Evolutionary conservation across 805 yeast genomes (phyloP).

Genomic region (Ogataea salicorniae): DNA sequence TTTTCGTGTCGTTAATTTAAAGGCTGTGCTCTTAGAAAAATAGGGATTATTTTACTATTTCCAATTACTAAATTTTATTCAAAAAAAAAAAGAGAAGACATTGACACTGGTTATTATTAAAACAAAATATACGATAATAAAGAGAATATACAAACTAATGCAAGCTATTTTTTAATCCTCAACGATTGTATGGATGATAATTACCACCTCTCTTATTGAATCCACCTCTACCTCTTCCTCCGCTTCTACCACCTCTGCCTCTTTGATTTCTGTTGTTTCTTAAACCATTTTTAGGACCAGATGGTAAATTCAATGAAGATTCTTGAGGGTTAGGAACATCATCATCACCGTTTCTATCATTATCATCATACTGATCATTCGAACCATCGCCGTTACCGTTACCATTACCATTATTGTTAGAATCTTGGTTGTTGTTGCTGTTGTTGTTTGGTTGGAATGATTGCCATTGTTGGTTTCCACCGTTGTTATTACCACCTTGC

Average conservation of each 20-base stretch:
- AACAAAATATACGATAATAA: slow-evolving; percentile 3
- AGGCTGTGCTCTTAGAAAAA: neutral
- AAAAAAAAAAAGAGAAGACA: neutral
- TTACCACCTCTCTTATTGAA: slow-evolving; percentile 23
- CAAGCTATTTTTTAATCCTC: neutral
- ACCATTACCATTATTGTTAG: neutral
- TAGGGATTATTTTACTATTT: no score
- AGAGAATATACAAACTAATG: slow-evolving; percentile 1
- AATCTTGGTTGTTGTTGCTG: neutral
- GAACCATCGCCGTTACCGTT: neutral
- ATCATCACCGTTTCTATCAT: slow-evolving; percentile 23
- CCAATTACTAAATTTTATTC: no score
- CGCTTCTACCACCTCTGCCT: slow-evolving; percentile 14
- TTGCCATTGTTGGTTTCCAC: neutral
- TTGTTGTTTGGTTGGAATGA: neutral
- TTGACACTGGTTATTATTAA: neutral
- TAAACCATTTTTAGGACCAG: slow-evolving; percentile 30
- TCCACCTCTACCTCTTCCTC: slow-evolving; percentile 17
- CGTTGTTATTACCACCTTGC: slow-evolving; percentile 28
- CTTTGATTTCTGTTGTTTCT: slow-evolving; percentile 14
- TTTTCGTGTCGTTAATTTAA: neutral
- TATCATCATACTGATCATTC: slow-evolving; percentile 1
- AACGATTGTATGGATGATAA: slow-evolving; percentile 30
- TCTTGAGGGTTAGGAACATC: slow-evolving; percentile 34
- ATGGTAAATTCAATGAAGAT: slow-evolving; percentile 25